phyloP scores from a whole-genome alignment of 2,329 filamentous ascomycete genomes.

The Fusarium camptoceras region DNA sequence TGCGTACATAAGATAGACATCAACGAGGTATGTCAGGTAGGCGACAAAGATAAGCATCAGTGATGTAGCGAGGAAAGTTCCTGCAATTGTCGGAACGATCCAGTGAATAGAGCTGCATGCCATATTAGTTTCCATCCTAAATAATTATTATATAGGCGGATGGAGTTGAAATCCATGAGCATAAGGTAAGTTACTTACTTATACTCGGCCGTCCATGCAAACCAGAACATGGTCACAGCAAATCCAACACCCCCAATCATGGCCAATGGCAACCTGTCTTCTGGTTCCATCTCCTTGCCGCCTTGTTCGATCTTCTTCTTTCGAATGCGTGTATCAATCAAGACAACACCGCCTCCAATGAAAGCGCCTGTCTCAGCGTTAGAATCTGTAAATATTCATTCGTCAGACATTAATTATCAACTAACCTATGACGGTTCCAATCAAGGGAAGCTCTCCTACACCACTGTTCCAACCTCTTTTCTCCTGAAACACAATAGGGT shows the following conservation, averaged over 20 bases:
- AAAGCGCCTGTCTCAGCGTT: constrained; percentile 18
- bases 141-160: not conserved
- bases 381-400: not conserved
- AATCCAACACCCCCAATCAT: constrained; percentile 38
- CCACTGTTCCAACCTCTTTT: constrained; percentile 44
- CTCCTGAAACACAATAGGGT: constrained; percentile 72
- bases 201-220: constrained; percentile 38
- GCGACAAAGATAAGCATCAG: constrained; percentile 41
- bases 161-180: not conserved
- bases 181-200: constrained; percentile 4
- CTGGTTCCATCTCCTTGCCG: constrained; percentile 28
- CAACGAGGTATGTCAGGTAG: constrained; percentile 36
- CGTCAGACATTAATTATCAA: not conserved
- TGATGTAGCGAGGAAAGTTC: constrained; percentile 31
- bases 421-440: constrained; percentile 34
- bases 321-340: constrained; percentile 29
- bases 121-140: not conserved
- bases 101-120: constrained; percentile 28
- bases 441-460: constrained; percentile 35
- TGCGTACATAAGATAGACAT: constrained; percentile 37
- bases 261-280: constrained; percentile 34
- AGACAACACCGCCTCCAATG: constrained; percentile 29
- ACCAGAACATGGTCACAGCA: constrained; percentile 41
- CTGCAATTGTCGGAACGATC: constrained; percentile 35
- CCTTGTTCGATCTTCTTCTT: constrained; percentile 22